Base-by-base conservation (phyloP, 345 rosid genomes). In the Rhodomyrtus tomentosa region DNA sequence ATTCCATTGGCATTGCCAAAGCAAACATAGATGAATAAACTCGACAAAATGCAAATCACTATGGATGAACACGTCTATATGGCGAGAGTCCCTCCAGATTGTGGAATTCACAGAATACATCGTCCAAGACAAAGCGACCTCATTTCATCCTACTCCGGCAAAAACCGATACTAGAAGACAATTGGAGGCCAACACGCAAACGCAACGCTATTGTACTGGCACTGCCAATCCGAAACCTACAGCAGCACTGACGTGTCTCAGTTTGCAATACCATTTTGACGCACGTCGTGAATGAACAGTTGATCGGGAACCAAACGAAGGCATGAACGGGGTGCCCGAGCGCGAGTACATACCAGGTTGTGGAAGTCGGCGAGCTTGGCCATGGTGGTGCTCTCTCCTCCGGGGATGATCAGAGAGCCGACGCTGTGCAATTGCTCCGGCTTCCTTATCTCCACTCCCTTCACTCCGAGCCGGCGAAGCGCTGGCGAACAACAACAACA, bases 341-440 rank as follows among this genome's bases (percentile, higher is more conserved):
- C 83, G 55, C 86, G 82, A 50, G 83, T 49, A 85, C 74, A 12
- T 27, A 95, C 98, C 95, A 97, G 92, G 85, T 95, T 94, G 84
- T 97, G 98, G 84, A 84, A 94, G 87, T 94, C 92, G 25, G 99
- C 98, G 84, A 97, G 99, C 88, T 95, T 97, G 86, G 99, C 98
- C 99, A 97, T 97, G 88, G 98, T 95, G 89, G 98, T 97, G 93
- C 98, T 97, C 89, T 97, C 99, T 50, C 99, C 99, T 5, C 99
- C 99, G 51, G 98, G 99, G 80, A 97, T 97, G 85, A 97, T 97
- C 79, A 97, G 95, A 51, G 98, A 97, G 80, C 89, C 88, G 80
- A 97, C 92, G 84, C 84, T 73, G 55, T 88, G 85, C 83, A 97
- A 95, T 91, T 96, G 98, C 48, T 93, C 98, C 7, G 98, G 92